Percentiles rank a stretch among this genome's conserved stretches.
These are phyloP conservation scores for Leavenworthia alabamica DNA, from an alignment of 345 rosid genomes.

Conservation along the genomic window DNA sequence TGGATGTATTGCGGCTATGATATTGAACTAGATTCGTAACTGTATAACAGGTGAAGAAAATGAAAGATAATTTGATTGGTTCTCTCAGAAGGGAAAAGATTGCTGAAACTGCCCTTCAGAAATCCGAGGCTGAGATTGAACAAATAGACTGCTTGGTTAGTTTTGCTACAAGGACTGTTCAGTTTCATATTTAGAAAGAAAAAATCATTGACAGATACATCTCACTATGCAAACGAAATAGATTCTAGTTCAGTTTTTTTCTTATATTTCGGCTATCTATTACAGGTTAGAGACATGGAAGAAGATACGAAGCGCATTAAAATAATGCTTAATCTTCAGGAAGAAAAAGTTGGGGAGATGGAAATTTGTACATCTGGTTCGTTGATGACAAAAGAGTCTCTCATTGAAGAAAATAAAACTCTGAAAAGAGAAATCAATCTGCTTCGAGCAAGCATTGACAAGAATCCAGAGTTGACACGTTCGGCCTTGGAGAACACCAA, in stretches of 20 bases:
- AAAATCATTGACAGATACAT: conserved; percentile 1
- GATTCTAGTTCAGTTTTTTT: conserved; percentile 1
- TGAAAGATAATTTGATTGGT: conserved; percentile 44
- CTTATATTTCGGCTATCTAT: conserved; percentile 26
- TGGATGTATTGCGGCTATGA: conserved; percentile 6
- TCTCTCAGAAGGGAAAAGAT: conserved; percentile 65
- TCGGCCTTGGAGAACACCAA: conserved; percentile 55
- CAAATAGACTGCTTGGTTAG: conserved; percentile 54
- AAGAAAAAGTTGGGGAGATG: conserved; percentile 55
- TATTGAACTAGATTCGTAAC: conserved; percentile 13
- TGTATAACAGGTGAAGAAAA: conserved; percentile 35
- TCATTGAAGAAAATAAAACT: conserved; percentile 53
- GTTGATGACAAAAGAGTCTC: conserved; percentile 46
- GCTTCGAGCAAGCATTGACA: conserved; percentile 49
- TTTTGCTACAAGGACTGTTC: conserved; percentile 20
- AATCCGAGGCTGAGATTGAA: conserved; percentile 58
- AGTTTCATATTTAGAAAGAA: not conserved
- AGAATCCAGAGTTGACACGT: conserved; percentile 53
- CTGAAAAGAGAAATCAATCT: conserved; percentile 60
- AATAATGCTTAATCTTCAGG: conserved; percentile 50
- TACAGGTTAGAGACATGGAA: conserved; percentile 56
- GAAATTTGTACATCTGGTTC: conserved; percentile 45
- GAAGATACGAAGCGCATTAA: conserved; percentile 52
- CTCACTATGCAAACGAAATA: not conserved
- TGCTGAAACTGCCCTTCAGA: conserved; percentile 44